These are phyloP conservation scores for Aureobasidium sp. DNA, from an alignment of 2,329 filamentous ascomycete genomes.

Conservation along the genomic window DNA sequence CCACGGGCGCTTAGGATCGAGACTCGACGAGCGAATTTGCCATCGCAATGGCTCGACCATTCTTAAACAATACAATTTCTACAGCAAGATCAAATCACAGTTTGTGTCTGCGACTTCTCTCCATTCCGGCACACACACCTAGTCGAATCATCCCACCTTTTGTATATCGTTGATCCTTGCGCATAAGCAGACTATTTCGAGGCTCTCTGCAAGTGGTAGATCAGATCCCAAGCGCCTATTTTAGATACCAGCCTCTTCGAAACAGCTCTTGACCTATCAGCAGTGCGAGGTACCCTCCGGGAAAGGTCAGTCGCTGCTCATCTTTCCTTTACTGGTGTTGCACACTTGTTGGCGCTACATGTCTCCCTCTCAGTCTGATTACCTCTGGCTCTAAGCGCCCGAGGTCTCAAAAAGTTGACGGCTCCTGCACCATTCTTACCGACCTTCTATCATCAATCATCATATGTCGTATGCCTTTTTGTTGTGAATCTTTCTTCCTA, in stretches of 20 bases:
- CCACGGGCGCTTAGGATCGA: slow-evolving; percentile 2
- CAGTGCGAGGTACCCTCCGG: neutral
- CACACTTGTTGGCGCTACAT: slow-evolving; percentile 15
- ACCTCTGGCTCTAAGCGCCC: slow-evolving; percentile 1
- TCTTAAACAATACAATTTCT: neutral
- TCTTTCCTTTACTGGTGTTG: slow-evolving; percentile 1
- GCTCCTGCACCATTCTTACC: slow-evolving; percentile 4
- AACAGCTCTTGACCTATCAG: slow-evolving; percentile 1
- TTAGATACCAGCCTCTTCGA: slow-evolving; percentile 1
- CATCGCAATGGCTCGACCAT: neutral
- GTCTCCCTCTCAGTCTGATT: neutral
- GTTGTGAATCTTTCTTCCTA: neutral
- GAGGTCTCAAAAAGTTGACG: slow-evolving; percentile 13
- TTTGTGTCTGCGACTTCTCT: neutral
- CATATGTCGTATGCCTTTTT: neutral
- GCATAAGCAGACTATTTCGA: slow-evolving; percentile 8
- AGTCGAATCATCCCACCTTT: neutral
- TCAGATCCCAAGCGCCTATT: slow-evolving; percentile 6
- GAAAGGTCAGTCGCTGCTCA: slow-evolving; percentile 12
- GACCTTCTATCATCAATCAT: neutral
- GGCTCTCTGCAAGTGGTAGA: neutral
- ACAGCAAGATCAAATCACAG: neutral
- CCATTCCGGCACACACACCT: neutral
- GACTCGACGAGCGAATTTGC: neutral
- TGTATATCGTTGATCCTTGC: neutral